These are phyloP conservation scores for Pyracantha coccinea DNA, from an alignment of 331 rosid genomes.

Conservation along the genomic window DNA sequence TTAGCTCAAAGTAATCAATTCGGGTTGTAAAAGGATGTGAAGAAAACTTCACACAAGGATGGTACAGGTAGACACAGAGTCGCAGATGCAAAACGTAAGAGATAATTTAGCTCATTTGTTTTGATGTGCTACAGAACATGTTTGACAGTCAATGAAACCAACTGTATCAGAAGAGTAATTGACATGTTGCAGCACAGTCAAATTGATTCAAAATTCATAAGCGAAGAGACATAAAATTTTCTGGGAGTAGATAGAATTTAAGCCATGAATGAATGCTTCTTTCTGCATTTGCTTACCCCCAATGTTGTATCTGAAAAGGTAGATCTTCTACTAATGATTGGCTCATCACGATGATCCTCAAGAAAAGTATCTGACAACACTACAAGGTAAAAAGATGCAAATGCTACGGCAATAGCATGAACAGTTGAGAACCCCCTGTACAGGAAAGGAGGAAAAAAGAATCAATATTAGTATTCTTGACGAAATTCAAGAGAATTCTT, in stretches of 20 bases:
- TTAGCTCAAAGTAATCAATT: background rate
- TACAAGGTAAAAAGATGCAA: constrained; percentile 59
- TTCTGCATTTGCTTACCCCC: constrained; percentile 47
- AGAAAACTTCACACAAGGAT: background rate
- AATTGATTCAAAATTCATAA: background rate
- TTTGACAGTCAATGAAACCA: background rate
- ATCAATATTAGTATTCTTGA: background rate
- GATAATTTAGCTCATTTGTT: background rate
- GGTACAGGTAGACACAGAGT: background rate
- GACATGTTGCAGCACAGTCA: background rate
- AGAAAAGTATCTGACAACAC: constrained; percentile 50
- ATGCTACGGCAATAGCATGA: constrained; percentile 72
- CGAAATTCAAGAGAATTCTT: background rate
- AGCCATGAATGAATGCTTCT: too few species aligned
- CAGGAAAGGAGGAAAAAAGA: background rate
- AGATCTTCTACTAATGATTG: constrained; percentile 50
- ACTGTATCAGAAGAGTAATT: background rate
- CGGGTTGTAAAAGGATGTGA: background rate
- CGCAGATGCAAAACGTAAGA: background rate
- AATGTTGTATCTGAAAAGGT: constrained; percentile 62
- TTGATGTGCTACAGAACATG: background rate
- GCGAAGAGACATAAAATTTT: background rate
- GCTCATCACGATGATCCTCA: constrained; percentile 34
- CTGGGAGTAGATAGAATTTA: too few species aligned
- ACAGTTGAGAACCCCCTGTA: constrained; percentile 92